phyloP scores from a whole-genome alignment of 768 basidiomycete species.

The Tubosaeta brunneosetosa region DNA sequence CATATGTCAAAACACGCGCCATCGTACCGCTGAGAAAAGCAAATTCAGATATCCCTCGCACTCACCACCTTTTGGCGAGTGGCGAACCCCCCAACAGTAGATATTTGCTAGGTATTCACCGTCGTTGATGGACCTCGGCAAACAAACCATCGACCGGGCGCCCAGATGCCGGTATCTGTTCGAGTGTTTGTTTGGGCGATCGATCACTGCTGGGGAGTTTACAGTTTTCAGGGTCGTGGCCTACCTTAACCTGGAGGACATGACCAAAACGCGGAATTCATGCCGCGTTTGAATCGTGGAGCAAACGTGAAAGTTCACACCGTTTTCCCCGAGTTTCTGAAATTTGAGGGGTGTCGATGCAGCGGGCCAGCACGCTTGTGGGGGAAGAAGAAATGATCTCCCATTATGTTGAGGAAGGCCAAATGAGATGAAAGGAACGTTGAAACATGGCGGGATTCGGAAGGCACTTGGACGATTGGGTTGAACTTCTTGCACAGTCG shows the following conservation, averaged over 20 bases:
- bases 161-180: background rate
- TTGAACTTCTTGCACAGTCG: background rate
- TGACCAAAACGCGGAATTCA: background rate
- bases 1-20: conserved; percentile 2
- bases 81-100: background rate
- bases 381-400: background rate
- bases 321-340: background rate
- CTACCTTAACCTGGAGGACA: background rate
- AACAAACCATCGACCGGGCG: conserved; percentile 9
- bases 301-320: background rate
- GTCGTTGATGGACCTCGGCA: background rate
- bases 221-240: background rate
- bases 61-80: background rate
- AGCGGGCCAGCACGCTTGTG: background rate
- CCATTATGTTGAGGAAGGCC: background rate
- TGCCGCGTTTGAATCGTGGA: background rate
- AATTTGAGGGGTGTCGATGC: background rate
- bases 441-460: background rate
- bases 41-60: background rate
- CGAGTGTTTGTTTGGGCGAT: background rate
- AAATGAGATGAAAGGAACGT: background rate
- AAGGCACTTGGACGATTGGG: background rate
- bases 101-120: background rate
- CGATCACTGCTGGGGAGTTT: background rate
- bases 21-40: background rate